These are phyloP conservation scores for Globisporangium acanthophoron DNA, from an alignment of 352 stramenopile species.

Conservation along the genomic window DNA sequence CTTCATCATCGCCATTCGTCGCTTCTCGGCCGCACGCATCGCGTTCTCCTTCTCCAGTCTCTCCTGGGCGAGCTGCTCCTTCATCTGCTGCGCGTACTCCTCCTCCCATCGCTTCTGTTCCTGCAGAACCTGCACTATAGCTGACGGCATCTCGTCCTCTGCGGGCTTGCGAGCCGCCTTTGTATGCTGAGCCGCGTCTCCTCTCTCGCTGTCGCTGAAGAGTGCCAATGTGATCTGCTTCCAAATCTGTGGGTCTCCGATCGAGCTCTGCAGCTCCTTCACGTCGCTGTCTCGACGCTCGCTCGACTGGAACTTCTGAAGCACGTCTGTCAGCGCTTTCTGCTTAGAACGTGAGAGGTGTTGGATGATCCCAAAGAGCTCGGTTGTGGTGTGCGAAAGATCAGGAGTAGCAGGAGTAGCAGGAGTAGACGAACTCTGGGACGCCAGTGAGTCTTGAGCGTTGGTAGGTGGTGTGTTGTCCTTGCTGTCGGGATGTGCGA, in stretches of 20 bases:
- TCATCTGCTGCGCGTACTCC: conserved; percentile 46
- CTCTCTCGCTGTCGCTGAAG: conserved; percentile 5
- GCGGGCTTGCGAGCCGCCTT: conserved; percentile 4
- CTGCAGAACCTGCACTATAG: conserved; percentile 38
- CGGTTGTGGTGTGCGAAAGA: conserved; percentile 45
- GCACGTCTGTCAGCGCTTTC: conserved; percentile 42
- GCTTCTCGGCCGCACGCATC: conserved; percentile 43
- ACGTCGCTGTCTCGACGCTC: conserved; percentile 48
- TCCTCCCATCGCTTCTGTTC: conserved; percentile 64
- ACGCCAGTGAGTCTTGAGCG: too few relatives aligned
- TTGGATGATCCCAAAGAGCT: conserved; percentile 63
- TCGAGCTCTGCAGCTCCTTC: conserved; percentile 45
- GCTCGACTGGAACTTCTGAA: conserved; percentile 59
- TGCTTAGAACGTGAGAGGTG: conserved; percentile 69
- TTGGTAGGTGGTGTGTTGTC: neutral
- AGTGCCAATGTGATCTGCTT: conserved; percentile 52
- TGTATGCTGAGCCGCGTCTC: neutral
- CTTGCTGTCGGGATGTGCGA: neutral
- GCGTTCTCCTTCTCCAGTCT: conserved; percentile 43
- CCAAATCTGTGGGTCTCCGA: conserved; percentile 72
- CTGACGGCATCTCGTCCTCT: conserved; percentile 3
- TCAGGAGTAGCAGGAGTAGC: conserved; percentile 10
- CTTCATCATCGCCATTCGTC: conserved; percentile 48
- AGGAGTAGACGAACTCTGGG: too few relatives aligned
- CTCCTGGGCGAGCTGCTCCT: conserved; percentile 35